Evolutionary conservation across 306 rosid genomes (phyloP).

Genomic region (Luffa aegyptiaca): DNA sequence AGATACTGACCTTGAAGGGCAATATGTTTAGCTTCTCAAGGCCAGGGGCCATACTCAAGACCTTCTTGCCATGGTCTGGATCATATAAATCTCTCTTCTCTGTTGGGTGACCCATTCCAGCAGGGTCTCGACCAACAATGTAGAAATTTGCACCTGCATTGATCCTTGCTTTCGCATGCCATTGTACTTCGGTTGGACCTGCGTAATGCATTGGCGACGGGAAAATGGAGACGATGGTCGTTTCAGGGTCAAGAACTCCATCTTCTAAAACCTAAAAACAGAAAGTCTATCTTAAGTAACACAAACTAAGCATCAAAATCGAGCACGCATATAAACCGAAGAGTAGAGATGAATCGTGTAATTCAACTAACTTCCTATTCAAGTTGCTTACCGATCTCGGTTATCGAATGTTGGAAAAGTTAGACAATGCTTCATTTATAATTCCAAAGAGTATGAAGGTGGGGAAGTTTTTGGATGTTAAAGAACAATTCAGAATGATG

Average conservation of each 20-base stretch:
- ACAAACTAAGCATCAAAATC: background rate
- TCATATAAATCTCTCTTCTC: slow-evolving; percentile 88
- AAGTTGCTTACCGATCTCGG: background rate
- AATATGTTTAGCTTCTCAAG: slow-evolving; percentile 86
- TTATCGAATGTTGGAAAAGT: background rate
- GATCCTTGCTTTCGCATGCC: slow-evolving; percentile 97
- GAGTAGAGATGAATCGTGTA: background rate
- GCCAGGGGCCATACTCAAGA: slow-evolving; percentile 94
- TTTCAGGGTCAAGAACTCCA: slow-evolving; percentile 86
- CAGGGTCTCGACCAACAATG: slow-evolving; percentile 98
- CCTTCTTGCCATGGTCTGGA: slow-evolving; percentile 96
- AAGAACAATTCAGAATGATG: background rate
- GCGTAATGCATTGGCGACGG: slow-evolving; percentile 99
- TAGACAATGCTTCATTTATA: background rate
- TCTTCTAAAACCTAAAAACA: slow-evolving; percentile 79
- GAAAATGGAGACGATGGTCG: slow-evolving; percentile 86
- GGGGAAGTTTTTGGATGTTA: background rate
- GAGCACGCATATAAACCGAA: background rate
- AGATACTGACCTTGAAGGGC: slow-evolving; percentile 68
- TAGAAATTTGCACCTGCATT: slow-evolving; percentile 97
- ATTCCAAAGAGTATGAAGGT: background rate
- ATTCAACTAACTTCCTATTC: background rate
- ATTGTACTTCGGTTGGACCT: slow-evolving; percentile 97
- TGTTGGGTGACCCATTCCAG: slow-evolving; percentile 96
- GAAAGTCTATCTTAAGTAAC: background rate